These are phyloP conservation scores for Chromera velia DNA, from an alignment of 73 alveolate genomes.

Conservation along the genomic window DNA sequence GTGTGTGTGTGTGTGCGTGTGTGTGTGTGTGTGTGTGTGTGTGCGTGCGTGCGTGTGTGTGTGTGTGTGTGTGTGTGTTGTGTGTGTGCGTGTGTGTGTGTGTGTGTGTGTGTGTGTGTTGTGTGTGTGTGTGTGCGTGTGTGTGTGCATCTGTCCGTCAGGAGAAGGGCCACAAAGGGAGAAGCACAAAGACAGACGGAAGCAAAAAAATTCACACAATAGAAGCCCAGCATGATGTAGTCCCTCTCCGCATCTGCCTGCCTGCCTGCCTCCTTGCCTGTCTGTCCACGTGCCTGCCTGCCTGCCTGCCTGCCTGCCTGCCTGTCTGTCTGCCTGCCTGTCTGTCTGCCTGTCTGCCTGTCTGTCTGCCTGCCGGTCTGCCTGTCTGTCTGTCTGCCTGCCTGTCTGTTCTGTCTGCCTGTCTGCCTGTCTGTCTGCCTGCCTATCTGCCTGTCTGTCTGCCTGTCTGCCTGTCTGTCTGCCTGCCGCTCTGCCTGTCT, in stretches of 20 bases:
- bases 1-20: too few species aligned
- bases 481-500: not conserved
- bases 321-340: not conserved
- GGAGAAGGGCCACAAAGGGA: not conserved
- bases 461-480: not conserved
- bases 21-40: not conserved
- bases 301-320: not conserved
- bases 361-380: too few species aligned
- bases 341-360: not conserved
- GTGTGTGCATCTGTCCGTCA: not conserved
- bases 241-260: not conserved
- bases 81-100: not conserved
- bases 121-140: not conserved
- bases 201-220: not conserved
- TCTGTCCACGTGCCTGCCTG: not conserved
- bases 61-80: not conserved
- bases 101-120: not conserved
- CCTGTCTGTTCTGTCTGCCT: not conserved
- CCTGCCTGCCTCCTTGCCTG: not conserved
- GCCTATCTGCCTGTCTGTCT: not conserved
- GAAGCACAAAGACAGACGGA: too few species aligned
- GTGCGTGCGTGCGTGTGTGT: not conserved
- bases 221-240: not conserved
- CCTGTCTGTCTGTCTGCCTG: not conserved
- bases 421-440: not conserved